A percentile compares a stretch with the other conserved stretches of the same genome.
Evolutionary conservation across 495 filamentous ascomycete genomes (phyloP).

Genomic region (Cudoniella acicularis): DNA sequence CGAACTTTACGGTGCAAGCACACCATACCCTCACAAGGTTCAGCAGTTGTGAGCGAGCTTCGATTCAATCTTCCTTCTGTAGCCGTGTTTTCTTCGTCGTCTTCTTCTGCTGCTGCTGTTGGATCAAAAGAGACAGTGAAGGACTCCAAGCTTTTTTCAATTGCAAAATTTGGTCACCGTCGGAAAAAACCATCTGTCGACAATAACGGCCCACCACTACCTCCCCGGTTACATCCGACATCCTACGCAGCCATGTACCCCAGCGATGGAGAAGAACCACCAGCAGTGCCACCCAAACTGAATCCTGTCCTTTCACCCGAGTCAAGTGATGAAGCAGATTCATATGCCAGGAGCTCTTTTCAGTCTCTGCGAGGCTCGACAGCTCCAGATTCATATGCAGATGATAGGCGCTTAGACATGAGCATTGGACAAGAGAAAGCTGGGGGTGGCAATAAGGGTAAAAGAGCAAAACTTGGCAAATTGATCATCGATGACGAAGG

Average conservation of each 20-base stretch:
- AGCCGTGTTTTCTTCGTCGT: constrained; percentile 29
- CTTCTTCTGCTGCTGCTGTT: constrained; percentile 1
- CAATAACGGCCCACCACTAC: constrained; percentile 11
- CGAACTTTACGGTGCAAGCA: constrained; percentile 77
- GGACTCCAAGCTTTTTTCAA: constrained; percentile 5
- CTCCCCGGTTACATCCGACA: constrained; percentile 8
- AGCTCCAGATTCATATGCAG: not conserved
- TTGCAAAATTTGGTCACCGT: constrained; percentile 19
- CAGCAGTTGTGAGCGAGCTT: constrained; percentile 66
- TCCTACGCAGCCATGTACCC: constrained; percentile 19
- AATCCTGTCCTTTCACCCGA: not conserved
- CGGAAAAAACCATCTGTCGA: constrained; percentile 18
- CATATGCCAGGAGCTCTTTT: not conserved
- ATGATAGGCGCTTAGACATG: constrained; percentile 58
- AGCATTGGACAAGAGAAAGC: constrained; percentile 71
- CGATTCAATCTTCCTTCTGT: constrained; percentile 84
- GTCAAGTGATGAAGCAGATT: constrained; percentile 3
- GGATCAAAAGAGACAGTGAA: not conserved
- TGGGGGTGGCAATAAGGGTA: constrained; percentile 78
- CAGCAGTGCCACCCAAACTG: constrained; percentile 13
- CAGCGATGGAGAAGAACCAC: constrained; percentile 16
- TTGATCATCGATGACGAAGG: constrained; percentile 88
- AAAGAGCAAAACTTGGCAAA: constrained; percentile 89
- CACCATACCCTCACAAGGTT: constrained; percentile 42
- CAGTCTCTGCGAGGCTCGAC: not conserved